Conservation (phyloP, 176 grass and related monocot genomes). For the Musa troglodytarum region DNA sequence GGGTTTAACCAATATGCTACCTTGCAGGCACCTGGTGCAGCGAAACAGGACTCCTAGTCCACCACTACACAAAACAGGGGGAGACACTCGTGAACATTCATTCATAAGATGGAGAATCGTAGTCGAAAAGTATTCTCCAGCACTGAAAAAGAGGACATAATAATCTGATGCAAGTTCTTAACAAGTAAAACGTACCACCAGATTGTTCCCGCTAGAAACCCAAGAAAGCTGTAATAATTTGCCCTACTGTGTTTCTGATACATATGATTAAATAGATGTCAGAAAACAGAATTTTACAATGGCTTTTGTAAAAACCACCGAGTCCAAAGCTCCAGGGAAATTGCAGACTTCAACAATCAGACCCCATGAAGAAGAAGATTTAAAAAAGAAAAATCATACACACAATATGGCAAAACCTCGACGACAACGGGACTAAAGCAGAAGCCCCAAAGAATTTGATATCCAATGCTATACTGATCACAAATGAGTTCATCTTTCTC, state of each 20-base stretch:
- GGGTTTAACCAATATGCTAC: too few relatives aligned
- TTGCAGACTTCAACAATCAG: background rate
- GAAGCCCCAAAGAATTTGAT: constrained; percentile 55
- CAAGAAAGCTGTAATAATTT: background rate
- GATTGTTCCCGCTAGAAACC: too few relatives aligned
- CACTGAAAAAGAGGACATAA: background rate
- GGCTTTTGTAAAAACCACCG: constrained; percentile 1
- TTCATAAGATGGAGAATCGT: too few relatives aligned
- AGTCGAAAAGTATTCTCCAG: too few relatives aligned
- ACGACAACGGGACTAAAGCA: constrained; percentile 26
- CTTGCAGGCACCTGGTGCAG: too few relatives aligned
- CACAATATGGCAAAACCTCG: constrained; percentile 39
- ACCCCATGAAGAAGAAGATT: constrained; percentile 2
- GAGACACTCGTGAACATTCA: too few relatives aligned
- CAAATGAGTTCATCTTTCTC: background rate
- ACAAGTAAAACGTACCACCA: background rate
- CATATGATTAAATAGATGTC: background rate
- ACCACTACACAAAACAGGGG: too few relatives aligned
- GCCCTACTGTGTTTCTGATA: background rate
- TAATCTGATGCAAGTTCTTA: background rate
- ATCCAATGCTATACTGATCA: background rate
- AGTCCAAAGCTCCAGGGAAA: background rate
- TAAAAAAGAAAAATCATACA: constrained; percentile 27
- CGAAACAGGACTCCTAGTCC: too few relatives aligned
- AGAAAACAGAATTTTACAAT: constrained; percentile 3